phyloP scores from a whole-genome alignment of 768 basidiomycete genomes.

The Podaxis sp. region DNA sequence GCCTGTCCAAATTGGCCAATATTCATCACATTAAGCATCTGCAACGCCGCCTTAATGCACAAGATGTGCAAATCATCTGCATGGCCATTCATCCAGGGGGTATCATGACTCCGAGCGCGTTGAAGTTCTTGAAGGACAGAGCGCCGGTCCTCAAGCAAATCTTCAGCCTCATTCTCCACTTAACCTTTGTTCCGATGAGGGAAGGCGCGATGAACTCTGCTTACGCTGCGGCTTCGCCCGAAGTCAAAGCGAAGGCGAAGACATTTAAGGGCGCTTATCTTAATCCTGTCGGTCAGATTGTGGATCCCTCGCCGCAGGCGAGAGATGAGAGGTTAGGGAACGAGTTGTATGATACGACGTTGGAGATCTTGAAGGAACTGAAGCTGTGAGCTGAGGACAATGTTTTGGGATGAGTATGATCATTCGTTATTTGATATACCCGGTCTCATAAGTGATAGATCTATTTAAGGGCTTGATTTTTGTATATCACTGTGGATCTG shows the following conservation, averaged over 20 bases:
- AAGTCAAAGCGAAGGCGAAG: constrained; percentile 29
- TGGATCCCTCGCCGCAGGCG: constrained; percentile 27
- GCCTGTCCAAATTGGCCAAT: constrained; percentile 47
- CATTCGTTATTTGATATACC: too few relatives aligned
- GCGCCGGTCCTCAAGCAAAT: constrained; percentile 15
- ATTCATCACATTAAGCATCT: constrained; percentile 50
- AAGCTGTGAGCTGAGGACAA: constrained; percentile 10
- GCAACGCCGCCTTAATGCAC: constrained; percentile 42
- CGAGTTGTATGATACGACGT: constrained; percentile 41
- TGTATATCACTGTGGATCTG: too few relatives aligned
- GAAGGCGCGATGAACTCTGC: constrained; percentile 36
- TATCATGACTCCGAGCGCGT: constrained; percentile 29
- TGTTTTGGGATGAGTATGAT: too few relatives aligned
- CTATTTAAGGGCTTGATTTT: too few relatives aligned
- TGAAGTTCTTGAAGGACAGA: constrained; percentile 14
- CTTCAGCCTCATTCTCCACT: constrained; percentile 10
- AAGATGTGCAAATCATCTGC: constrained; percentile 33
- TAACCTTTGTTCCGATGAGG: constrained; percentile 21
- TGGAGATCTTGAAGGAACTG: constrained; percentile 29
- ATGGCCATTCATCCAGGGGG: constrained; percentile 43
- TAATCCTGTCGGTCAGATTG: constrained; percentile 32
- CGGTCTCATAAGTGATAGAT: too few relatives aligned
- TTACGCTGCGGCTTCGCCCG: constrained; percentile 39
- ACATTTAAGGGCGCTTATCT: constrained; percentile 39
- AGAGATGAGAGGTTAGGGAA: constrained; percentile 31